Conservation (phyloP, 345 rosid species). For the Corymbia maculata region DNA sequence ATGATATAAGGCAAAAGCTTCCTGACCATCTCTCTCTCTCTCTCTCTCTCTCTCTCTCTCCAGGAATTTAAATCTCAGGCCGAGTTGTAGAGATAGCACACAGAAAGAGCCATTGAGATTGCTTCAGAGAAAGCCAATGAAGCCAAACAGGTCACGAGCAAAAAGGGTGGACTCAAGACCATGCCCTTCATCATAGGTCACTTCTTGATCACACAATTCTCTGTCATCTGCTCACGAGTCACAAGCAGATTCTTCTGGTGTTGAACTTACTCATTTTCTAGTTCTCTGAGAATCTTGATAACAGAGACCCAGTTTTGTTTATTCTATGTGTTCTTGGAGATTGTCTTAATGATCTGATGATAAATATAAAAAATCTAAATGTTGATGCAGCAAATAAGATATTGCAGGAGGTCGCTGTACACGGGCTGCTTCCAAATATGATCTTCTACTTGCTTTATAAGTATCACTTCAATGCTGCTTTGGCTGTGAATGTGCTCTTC, state of each 20-base stretch:
- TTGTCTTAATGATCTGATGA: neutral
- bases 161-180: conserved; percentile 41
- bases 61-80: neutral
- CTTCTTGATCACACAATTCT: neutral
- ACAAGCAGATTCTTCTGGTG: neutral
- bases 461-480: conserved; percentile 24
- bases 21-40: neutral
- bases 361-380: neutral
- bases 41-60: too few species aligned
- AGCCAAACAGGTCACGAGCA: neutral
- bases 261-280: neutral
- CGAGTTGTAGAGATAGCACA: neutral
- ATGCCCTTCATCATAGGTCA: conserved; percentile 46
- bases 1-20: neutral
- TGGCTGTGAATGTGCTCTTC: conserved; percentile 23
- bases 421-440: conserved; percentile 43
- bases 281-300: neutral
- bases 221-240: neutral
- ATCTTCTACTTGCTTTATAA: conserved; percentile 20
- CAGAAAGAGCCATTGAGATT: conserved; percentile 5
- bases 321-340: neutral
- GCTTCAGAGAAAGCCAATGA: neutral
- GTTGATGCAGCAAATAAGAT: conserved; percentile 42
- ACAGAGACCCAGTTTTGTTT: neutral
- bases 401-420: conserved; percentile 38